These are phyloP conservation scores for Pyricularia sp. DNA, from an alignment of 2,329 filamentous ascomycete genomes.

Conservation along the genomic window DNA sequence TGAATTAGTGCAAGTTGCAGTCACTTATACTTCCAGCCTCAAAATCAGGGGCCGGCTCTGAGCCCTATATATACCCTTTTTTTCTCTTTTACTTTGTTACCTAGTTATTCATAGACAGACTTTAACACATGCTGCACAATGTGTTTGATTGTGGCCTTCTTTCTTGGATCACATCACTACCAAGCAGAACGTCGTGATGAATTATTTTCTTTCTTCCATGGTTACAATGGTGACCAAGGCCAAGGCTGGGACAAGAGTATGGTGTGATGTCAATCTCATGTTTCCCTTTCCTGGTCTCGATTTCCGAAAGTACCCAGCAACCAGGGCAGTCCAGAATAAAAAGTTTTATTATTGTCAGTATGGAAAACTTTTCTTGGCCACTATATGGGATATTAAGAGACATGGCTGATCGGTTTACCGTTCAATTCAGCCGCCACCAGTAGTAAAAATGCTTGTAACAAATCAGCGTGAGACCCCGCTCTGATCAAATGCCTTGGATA, in stretches of 20 bases:
- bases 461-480: neutral
- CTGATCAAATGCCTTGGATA: neutral
- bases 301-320: neutral
- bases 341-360: neutral
- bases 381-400: conserved; percentile 4
- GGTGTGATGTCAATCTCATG: conserved; percentile 1
- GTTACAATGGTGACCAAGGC: neutral
- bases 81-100: neutral
- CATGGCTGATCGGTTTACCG: neutral
- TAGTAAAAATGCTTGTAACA: neutral
- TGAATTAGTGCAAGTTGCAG: too few species aligned
- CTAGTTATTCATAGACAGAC: neutral
- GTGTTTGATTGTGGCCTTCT: neutral
- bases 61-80: neutral
- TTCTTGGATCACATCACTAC: neutral
- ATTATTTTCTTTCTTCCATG: neutral
- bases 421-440: conserved; percentile 3
- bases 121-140: neutral
- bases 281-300: neutral
- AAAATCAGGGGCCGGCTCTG: neutral
- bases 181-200: neutral
- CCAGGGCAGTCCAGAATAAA: neutral
- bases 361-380: conserved; percentile 1
- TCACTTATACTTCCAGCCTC: neutral
- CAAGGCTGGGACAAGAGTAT: neutral